These are phyloP conservation scores for Geoglossum glabrum DNA, from an alignment of 495 filamentous ascomycete genomes.

Conservation along the genomic window DNA sequence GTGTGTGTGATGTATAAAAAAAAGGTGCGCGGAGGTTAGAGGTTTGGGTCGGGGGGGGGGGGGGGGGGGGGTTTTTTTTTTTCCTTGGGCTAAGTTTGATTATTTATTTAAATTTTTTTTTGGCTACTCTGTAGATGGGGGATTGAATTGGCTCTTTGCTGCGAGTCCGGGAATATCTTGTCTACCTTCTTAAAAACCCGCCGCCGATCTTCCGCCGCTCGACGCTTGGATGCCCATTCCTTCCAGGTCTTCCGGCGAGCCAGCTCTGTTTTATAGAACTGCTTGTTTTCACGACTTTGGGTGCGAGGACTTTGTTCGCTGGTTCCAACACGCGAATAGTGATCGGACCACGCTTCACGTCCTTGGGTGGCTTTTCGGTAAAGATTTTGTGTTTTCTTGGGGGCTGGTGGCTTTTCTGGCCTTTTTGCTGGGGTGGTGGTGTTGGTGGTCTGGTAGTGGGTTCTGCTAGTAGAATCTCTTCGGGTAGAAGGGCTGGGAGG, in stretches of 20 bases:
- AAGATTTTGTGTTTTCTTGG: slow-evolving; percentile 29
- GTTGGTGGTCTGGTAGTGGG: slow-evolving; percentile 23
- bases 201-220: slow-evolving; percentile 11
- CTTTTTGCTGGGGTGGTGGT: slow-evolving; percentile 17
- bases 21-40: too few relatives aligned
- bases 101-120: too few relatives aligned
- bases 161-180: too few relatives aligned
- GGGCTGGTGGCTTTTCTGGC: slow-evolving; percentile 14
- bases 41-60: too few relatives aligned
- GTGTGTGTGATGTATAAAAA: too few relatives aligned
- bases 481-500: slow-evolving; percentile 30
- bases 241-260: slow-evolving; percentile 22
- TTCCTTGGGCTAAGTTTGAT: too few relatives aligned
- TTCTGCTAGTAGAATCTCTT: slow-evolving; percentile 30
- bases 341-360: slow-evolving; percentile 30
- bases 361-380: slow-evolving; percentile 32
- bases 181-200: slow-evolving; percentile 21
- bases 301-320: slow-evolving; percentile 24
- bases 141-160: too few relatives aligned
- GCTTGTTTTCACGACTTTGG: slow-evolving; percentile 28
- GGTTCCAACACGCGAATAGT: slow-evolving; percentile 30
- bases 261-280: slow-evolving; percentile 27
- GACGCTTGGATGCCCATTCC: slow-evolving; percentile 8
- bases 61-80: too few relatives aligned
- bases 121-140: too few relatives aligned